Percentiles rank a stretch among this genome's conserved stretches.
Conservation (phyloP, 78 protist species). For the Emiliania huxleyi region DNA sequence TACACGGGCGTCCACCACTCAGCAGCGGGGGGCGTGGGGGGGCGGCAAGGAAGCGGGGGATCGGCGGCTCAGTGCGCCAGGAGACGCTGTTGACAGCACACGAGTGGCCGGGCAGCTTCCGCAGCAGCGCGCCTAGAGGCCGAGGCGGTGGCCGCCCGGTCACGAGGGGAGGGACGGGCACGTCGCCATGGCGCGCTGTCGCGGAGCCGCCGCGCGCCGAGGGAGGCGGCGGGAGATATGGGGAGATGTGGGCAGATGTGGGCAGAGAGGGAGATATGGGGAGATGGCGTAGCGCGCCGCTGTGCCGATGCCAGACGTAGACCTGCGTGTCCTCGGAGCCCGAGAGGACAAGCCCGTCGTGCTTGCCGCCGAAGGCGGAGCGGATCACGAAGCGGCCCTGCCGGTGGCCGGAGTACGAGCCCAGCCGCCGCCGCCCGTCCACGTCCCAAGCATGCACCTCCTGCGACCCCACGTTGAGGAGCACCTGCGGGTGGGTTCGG, state of each 20-base stretch:
- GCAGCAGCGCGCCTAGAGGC: conserved; percentile 20
- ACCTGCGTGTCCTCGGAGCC: conserved; percentile 58
- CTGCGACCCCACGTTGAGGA: conserved; percentile 40
- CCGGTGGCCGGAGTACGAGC: conserved; percentile 65
- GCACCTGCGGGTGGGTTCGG: background rate
- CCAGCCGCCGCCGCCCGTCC: too few species aligned
- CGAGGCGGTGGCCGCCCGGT: background rate
- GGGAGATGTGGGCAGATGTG: background rate
- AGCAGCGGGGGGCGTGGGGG: too few species aligned
- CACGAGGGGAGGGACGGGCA: background rate
- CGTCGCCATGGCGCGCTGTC: too few species aligned
- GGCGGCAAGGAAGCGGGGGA: too few species aligned
- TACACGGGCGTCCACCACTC: too few species aligned
- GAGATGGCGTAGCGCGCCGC: conserved; percentile 52
- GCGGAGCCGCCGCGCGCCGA: too few species aligned
- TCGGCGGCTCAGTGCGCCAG: too few species aligned
- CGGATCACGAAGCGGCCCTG: conserved; percentile 71
- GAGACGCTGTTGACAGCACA: conserved; percentile 67
- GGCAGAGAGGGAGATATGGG: background rate
- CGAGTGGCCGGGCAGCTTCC: conserved; percentile 71
- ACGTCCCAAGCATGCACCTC: too few species aligned
- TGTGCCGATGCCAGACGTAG: conserved; percentile 69
- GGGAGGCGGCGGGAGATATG: too few species aligned
- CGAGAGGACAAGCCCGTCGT: conserved; percentile 55
- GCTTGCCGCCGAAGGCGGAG: conserved; percentile 75